Evolutionary conservation across 140 eudicot species (phyloP), one percentile per base, ranked within the genome.

Genomic region (Erigeron philadelphicus): DNA sequence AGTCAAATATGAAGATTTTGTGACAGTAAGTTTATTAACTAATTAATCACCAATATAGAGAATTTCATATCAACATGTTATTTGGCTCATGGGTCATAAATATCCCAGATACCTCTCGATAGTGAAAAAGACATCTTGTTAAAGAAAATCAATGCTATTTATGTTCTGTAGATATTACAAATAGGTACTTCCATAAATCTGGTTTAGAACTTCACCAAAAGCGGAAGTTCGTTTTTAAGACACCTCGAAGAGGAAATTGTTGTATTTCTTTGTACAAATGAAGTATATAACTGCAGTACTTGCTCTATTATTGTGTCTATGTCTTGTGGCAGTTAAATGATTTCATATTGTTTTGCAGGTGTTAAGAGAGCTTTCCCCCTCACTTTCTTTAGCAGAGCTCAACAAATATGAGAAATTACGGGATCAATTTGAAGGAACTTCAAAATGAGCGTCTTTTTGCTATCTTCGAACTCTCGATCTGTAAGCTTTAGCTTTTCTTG

Each of bases 341-440:
- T 43, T 23, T 40, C 48, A 35, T 64, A 31, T 23, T 16, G 41
- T 72, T 70, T 70, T 84, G 84, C 81, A 92, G 98, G 96, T 88
- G 6, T 43, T 92, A 38, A 86, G 73, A 77, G 98, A 92, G 66
- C 79, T 92, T 42, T 78, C 86, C 57, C 98, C 98, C 25, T 92
- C 98, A 23, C 95, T 92, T 13, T 88, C 96, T 64, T 67, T 86
- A 66, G 86, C 85, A 38, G 98, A 92, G 75, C 92, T 92, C 64
- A 86, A 76, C 74, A 88, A 92, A 69, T 92, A 92, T 46, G 98
- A 92, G 82, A 62, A 18, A 81, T 58, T 92, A 67, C 84, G 98
- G 55, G 95, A 88, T 80, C 98, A 88, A 73, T 84, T 88, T 60
- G 95, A 89, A 88, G 98, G 97, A 79, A 64, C 78, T 68, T 71